Base-by-base conservation (phyloP, 2,329 filamentous ascomycete genomes). In the Aureobasidium musti region DNA sequence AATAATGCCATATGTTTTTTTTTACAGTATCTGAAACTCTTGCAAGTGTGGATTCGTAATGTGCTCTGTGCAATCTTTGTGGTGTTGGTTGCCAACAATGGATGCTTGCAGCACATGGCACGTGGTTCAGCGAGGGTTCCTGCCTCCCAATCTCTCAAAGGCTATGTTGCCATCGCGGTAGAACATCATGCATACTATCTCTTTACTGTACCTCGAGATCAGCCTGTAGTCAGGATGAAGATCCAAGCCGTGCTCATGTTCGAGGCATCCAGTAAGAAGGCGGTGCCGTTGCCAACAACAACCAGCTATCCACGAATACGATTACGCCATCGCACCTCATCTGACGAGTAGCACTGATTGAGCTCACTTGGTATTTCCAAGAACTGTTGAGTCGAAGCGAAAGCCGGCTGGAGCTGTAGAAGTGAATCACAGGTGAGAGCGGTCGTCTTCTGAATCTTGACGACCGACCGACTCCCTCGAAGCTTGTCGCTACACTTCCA, bases 291-390 rank as follows among this genome's bases (percentile, higher is more conserved):
- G 21, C 23, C 26, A 56, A 56, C 53, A 7, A 14, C 13, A 30
- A 50, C 47, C 43, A 21, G 21, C 47, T 30, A 30, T 53, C 50
- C 19, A 26, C 41, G 39, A 28, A 45, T 21, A 43, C 54, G 39
- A 43, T 59, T 59, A 43, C 54, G 50, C 50, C 56, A 60, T 60
- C 56, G 56, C 56, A 60, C 56, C 56, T 60, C 56, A 60, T 60
- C n/a, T n/a, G n/a, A n/a, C n/a, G n/a, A n/a, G n/a, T n/a, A n/a
- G 39, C n/a, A 23, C 6, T 37, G 21, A n/a, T 35, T 14, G n/a
- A 54, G 35, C 30, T 54, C 30, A 37, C 19, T 21, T n/a, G n/a
- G n/a, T n/a, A 17, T n/a, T 21, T n/a, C 30, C 5, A n/a, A 13
- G 2, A 53, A 21, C 5, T 21, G 7, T 6, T 6, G 30, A 23